Percentiles rank a stretch among this genome's conserved stretches.
Conservation (phyloP, 1,284 basidiomycete genomes). For the Hypsizygus ulmarius region DNA sequence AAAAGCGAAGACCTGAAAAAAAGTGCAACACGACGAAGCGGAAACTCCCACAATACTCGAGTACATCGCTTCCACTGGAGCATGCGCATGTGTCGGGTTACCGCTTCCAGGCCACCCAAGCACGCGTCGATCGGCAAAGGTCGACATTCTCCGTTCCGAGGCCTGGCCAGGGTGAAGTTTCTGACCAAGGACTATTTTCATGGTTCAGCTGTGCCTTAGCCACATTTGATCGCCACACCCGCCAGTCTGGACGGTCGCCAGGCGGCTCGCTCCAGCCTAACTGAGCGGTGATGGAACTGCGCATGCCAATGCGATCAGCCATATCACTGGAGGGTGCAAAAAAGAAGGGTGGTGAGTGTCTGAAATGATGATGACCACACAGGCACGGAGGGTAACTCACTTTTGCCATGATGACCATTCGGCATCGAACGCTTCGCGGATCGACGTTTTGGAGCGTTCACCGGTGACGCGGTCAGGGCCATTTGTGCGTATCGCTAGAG, state of each 20-base stretch:
- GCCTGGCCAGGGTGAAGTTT: not conserved
- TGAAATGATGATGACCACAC: not conserved
- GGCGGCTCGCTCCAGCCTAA: slow-evolving; percentile 54
- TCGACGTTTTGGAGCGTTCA: slow-evolving; percentile 31
- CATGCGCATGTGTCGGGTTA: too few species aligned
- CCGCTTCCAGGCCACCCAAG: slow-evolving; percentile 2
- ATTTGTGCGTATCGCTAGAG: slow-evolving; percentile 25
- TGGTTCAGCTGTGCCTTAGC: slow-evolving; percentile 7
- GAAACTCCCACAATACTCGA: not conserved
- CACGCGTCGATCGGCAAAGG: not conserved
- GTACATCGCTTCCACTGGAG: not conserved
- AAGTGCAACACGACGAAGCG: too few species aligned
- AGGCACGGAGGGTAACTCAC: slow-evolving; percentile 40
- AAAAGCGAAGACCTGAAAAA: too few species aligned
- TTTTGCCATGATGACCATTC: slow-evolving; percentile 69
- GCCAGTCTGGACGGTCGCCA: slow-evolving; percentile 50
- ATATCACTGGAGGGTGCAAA: slow-evolving; percentile 54
- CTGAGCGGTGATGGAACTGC: slow-evolving; percentile 43
- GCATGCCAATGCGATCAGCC: slow-evolving; percentile 66
- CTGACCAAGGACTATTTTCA: slow-evolving; percentile 5
- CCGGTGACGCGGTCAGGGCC: slow-evolving; percentile 21
- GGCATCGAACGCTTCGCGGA: slow-evolving; percentile 59
- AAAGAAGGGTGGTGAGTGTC: not conserved
- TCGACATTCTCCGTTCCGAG: not conserved
- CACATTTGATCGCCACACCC: slow-evolving; percentile 27